Base-by-base conservation (phyloP, 768 basidiomycete genomes). In the Suillus weaverae region DNA sequence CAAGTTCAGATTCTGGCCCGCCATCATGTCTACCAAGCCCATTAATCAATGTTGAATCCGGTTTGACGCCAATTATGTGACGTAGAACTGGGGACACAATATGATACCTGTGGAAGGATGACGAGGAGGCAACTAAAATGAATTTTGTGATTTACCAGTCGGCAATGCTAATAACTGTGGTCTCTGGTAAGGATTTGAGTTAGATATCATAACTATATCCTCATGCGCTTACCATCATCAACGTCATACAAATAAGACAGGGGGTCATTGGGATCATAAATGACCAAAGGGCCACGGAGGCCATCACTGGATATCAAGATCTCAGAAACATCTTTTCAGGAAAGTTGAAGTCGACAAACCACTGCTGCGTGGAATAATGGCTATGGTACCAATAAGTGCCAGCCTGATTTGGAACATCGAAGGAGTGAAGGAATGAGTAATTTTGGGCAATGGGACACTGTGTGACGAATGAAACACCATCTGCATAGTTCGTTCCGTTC, bases 341-440 rank as follows among this genome's bases (percentile, higher is more conserved):
- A 26, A 46, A 50, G 7, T 30, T 50, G 3, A 30, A 16, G 7
- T 14, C 4, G 16, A 50, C 26, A 50, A 16, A 50, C 48, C 48
- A 50, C 30, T 50, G 55, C 55, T 82, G 81, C 2, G 83, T 81
- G 4, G 79, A 69, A 54, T 77, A 70, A 60, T 77, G 76, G 33
- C 73, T 73, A 56, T 83, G 78, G 55, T 82, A 80, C 76, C 78
- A 76, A 62, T 61, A 73, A 26, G 72, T 74, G 9, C 73, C 73
- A 7, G 73, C 60, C 63, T 78, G 50, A 18, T 51, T 51, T 8
- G 50, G 50, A 16, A 16, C 50, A 18, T 30, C 26, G 16, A 51
- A 51, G 16, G 50, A 16, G 4, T 51, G 16, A 13, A 48, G 26
- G 16, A 51, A 51, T 8, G 26, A 51, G 26, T 16, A 1, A 26